Evolutionary conservation across 2,329 filamentous ascomycete genomes (phyloP), one percentile per base, ranked within the genome.

Genomic region (Pseudogymnoascus verrucosus): DNA sequence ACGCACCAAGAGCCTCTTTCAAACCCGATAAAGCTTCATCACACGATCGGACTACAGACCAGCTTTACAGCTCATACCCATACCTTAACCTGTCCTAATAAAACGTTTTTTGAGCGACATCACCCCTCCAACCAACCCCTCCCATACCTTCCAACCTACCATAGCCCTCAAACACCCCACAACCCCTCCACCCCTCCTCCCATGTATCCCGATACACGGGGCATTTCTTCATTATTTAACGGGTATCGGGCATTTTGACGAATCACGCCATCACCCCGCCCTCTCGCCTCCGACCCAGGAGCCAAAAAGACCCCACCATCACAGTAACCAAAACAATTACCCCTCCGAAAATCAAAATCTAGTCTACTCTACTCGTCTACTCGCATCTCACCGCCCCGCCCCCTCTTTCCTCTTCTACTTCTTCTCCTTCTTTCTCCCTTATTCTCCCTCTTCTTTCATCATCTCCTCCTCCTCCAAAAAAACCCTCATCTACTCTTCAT

Each of bases 331-430:
- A 54, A 54, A 28, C 47, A 54, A 54, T 54, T 54, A 54, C 47
- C 47, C 47, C 47, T 54, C 47, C 47, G 47, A 54, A 54, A 23
- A 23, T 23, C 21, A 23, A 54, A 28, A 28, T 54, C 23, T 54
- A 12, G 19, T 14, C 47, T 16, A 31, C 31, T 14, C 47, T 16
- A 31, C 31, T 34, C 28, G 28, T 31, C 31, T 34, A 11, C 10
- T 34, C 65, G 64, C 62, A 28, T 54, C 47, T 16, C 23, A 54
- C 47, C 44, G 44, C 44, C 44, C 44, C 44, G 16, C 47, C 47
- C 23, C 65, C 67, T 68, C 59, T 64, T 64, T 40, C 62, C 57
- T 62, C 61, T 42, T 36, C 47, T 61, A 21, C 62, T 61, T 39
- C 51, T 62, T 36, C 63, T 62, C 64, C 42, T 62, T 60, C 61